phyloP scores from a whole-genome alignment of 2,329 filamentous ascomycete genomes.

The Phialophora verrucosa region DNA sequence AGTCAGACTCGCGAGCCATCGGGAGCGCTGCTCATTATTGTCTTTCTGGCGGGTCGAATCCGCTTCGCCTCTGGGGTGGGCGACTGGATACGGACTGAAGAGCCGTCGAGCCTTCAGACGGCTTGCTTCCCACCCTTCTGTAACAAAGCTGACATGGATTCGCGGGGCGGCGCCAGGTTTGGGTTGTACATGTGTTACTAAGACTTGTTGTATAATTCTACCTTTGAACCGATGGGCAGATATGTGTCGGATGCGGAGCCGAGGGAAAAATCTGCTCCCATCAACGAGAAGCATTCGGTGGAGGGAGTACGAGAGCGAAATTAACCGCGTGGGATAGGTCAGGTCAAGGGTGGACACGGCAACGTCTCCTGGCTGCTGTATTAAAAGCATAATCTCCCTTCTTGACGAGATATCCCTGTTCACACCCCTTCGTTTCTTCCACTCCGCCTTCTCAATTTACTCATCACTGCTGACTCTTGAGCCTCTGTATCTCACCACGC shows the following conservation, averaged over 20 bases:
- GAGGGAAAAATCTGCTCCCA: neutral
- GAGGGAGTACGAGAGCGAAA: neutral
- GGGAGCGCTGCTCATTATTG: neutral
- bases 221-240: neutral
- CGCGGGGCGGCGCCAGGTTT: neutral
- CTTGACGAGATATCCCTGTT: neutral
- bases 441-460: neutral
- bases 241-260: neutral
- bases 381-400: constrained; percentile 1
- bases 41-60: neutral
- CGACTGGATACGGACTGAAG: neutral
- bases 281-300: neutral
- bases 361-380: neutral
- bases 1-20: neutral
- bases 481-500: neutral
- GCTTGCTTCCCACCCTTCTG: neutral
- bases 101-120: neutral
- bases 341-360: neutral
- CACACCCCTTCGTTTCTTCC: neutral
- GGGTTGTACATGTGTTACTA: constrained; percentile 7
- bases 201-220: constrained; percentile 5
- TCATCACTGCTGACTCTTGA: neutral
- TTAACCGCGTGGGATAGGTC: neutral
- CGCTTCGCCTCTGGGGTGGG: neutral
- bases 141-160: constrained; percentile 1